These are phyloP conservation scores for Neurospora tetraspora DNA, from an alignment of 495 filamentous ascomycete species.

Conservation along the genomic window DNA sequence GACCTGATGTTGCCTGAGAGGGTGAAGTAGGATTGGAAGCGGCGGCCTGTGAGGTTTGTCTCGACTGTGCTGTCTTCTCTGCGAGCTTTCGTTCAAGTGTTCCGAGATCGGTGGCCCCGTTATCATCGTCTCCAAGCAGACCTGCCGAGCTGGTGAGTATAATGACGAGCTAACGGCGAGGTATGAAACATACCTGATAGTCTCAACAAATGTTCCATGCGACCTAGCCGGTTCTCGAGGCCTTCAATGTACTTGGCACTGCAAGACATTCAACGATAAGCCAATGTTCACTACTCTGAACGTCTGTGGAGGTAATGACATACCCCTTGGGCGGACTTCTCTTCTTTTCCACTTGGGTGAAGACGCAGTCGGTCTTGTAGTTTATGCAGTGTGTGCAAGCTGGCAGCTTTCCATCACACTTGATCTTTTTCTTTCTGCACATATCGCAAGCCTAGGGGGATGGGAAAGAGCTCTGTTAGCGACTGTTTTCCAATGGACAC, in stretches of 20 bases:
- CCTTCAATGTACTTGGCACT: slow-evolving; percentile 98
- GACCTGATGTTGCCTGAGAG: slow-evolving; percentile 31
- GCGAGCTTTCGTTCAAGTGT: slow-evolving; percentile 74
- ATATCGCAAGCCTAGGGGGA: slow-evolving; percentile 79
- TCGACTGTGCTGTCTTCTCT: slow-evolving; percentile 45
- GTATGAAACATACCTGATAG: slow-evolving; percentile 53
- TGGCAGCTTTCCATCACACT: slow-evolving; percentile 94
- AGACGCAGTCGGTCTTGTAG: slow-evolving; percentile 96
- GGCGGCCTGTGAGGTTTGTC: slow-evolving; percentile 31
- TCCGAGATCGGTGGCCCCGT: slow-evolving; percentile 79
- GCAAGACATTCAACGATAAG: slow-evolving; percentile 16
- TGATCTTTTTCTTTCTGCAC: slow-evolving; percentile 99
- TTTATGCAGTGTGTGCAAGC: slow-evolving; percentile 94
- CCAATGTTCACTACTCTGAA: background rate
- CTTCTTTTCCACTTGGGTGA: slow-evolving; percentile 98
- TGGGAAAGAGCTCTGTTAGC: slow-evolving; percentile 9
- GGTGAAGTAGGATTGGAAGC: slow-evolving; percentile 37
- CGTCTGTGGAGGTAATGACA: background rate
- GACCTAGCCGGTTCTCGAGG: slow-evolving; percentile 82
- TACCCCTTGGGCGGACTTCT: slow-evolving; percentile 95
- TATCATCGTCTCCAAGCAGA: slow-evolving; percentile 76
- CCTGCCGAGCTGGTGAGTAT: slow-evolving; percentile 25
- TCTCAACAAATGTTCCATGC: slow-evolving; percentile 86
- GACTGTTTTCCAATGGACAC: background rate
- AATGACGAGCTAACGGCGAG: background rate